Percentiles rank a stretch among this genome's conserved stretches.
Conservation (phyloP, 331 rosid species). For the Malus hybrid region DNA sequence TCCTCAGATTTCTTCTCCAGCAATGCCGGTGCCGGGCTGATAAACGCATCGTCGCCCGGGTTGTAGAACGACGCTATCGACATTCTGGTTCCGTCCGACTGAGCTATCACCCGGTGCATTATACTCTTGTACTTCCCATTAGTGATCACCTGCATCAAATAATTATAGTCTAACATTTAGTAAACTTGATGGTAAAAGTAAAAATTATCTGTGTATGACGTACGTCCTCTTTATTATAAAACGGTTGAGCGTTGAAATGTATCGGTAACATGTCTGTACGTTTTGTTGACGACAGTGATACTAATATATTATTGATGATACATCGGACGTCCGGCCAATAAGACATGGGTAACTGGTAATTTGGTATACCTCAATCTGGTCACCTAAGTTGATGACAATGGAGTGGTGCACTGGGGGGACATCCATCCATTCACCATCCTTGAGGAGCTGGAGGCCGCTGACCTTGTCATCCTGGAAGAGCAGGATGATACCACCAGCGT, state of each 20-base stretch:
- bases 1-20: conserved; percentile 42
- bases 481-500: conserved; percentile 95
- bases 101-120: conserved; percentile 71
- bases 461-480: conserved; percentile 96
- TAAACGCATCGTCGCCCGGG: conserved; percentile 81
- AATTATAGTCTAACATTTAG: background rate
- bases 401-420: conserved; percentile 97
- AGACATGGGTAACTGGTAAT: background rate
- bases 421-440: conserved; percentile 76
- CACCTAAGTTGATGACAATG: conserved; percentile 93
- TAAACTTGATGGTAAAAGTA: background rate
- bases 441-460: conserved; percentile 94
- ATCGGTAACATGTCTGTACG: too few relatives aligned
- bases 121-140: conserved; percentile 94
- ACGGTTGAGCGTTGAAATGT: too few relatives aligned
- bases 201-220: too few relatives aligned
- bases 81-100: conserved; percentile 75
- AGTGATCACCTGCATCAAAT: conserved; percentile 49
- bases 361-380: conserved; percentile 79
- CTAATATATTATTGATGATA: too few relatives aligned
- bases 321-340: too few relatives aligned
- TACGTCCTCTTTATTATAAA: too few relatives aligned
- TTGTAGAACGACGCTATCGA: conserved; percentile 93
- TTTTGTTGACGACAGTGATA: too few relatives aligned
- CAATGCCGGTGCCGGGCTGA: conserved; percentile 75